Evolutionary conservation across 108 stramenopile species (phyloP).

Genomic region (Fistulifera solaris): DNA sequence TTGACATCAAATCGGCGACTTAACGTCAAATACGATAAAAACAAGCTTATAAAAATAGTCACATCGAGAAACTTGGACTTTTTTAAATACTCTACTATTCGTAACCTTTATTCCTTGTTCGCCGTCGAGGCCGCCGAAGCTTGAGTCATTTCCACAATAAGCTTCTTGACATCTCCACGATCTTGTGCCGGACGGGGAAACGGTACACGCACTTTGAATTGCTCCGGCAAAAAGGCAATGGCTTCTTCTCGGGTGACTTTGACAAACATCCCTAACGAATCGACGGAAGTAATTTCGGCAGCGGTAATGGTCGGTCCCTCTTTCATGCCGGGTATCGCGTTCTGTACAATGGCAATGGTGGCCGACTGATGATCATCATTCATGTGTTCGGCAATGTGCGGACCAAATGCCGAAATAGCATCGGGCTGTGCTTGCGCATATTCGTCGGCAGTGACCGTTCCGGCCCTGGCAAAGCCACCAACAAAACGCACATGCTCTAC

Average conservation of each 20-base stretch:
- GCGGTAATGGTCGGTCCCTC: constrained; percentile 36
- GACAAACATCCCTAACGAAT: constrained; percentile 89
- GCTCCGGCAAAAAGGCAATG: constrained; percentile 44
- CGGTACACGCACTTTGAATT: constrained; percentile 77
- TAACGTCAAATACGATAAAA: too few relatives aligned
- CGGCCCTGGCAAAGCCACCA: constrained; percentile 93
- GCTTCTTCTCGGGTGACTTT: constrained; percentile 67
- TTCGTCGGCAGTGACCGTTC: constrained; percentile 70
- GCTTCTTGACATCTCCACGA: constrained; percentile 65
- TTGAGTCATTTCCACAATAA: constrained; percentile 81
- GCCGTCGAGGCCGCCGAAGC: constrained; percentile 23
- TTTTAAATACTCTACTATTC: too few relatives aligned
- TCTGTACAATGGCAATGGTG: constrained; percentile 83
- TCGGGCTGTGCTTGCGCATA: constrained; percentile 76
- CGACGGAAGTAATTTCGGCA: constrained; percentile 85
- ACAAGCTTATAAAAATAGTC: too few relatives aligned
- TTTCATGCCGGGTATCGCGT: constrained; percentile 66
- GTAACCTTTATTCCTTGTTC: neutral
- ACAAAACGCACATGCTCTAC: constrained; percentile 83
- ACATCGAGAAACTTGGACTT: too few relatives aligned
- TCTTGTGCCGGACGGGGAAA: constrained; percentile 55
- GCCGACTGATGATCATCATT: constrained; percentile 88
- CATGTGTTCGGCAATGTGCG: constrained; percentile 83
- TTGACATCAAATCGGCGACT: constrained; percentile 1
- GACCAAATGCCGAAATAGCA: constrained; percentile 70